A percentile compares a stretch with the other conserved stretches of the same genome.
phyloP scores from a whole-genome alignment of 2,329 filamentous ascomycete genomes.

The Talaromyces sp. region DNA sequence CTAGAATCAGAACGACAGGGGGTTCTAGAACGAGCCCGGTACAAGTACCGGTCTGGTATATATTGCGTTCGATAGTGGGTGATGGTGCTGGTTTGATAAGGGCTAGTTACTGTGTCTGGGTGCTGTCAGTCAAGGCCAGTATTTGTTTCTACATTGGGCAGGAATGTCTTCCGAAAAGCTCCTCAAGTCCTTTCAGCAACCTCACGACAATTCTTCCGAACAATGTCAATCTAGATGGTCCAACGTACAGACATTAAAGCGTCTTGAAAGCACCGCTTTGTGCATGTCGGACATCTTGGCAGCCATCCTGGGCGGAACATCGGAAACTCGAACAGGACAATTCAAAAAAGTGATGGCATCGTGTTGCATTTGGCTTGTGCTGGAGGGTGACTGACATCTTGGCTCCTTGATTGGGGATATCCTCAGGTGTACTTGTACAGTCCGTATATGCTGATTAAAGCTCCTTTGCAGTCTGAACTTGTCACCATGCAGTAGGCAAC shows the following conservation, averaged over 20 bases:
- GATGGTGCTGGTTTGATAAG: neutral
- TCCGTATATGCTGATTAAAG: neutral
- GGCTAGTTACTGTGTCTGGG: neutral
- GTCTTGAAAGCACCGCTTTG: neutral
- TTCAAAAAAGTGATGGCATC: neutral
- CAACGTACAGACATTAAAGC: too few species aligned
- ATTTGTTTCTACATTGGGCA: neutral
- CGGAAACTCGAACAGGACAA: neutral
- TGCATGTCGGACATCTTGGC: neutral
- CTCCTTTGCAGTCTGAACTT: neutral
- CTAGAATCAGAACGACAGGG: neutral
- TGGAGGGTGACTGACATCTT: neutral
- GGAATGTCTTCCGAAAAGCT: neutral
- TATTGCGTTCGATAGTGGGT: neutral
- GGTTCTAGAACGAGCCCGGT: neutral
- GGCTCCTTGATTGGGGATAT: neutral
- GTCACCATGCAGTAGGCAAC: neutral
- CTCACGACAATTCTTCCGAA: too few species aligned
- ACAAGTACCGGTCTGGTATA: neutral
- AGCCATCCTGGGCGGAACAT: neutral
- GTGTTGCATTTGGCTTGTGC: neutral
- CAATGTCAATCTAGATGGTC: neutral
- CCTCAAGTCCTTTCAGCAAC: neutral
- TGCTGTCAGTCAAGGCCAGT: neutral
- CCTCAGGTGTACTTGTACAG: neutral